Evolutionary conservation across 306 rosid species (phyloP), one percentile per base, ranked within the genome.

Genomic region (Citrullus amarus): DNA sequence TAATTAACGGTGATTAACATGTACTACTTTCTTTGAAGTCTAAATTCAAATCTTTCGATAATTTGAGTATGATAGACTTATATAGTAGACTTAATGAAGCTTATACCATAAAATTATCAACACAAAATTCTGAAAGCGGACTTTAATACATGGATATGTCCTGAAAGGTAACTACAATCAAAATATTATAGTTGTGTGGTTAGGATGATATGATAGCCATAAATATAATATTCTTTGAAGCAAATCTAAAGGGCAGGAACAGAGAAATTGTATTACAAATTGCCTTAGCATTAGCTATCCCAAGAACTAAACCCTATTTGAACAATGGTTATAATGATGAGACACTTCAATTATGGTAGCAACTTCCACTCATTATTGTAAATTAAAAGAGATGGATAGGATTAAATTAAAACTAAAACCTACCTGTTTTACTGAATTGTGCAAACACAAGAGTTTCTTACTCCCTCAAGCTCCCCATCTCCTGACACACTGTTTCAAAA

Each of bases 401-500:
- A 25, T 25, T 25, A 25, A 25, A 25, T 25, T 25, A 25, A 25
- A 55, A 8, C 9, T 4, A 57, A 3, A 68, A n/a, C 71, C 16
- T 74, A 80, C 79, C 60, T 48, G 60, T 46, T 34, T 85, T 76
- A 85, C 32, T 85, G 87, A 79, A 85, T 76, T 39, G 71, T 82
- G 83, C 87, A 85, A 38, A 85, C 77, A 77, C 87, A 85, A 79
- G 83, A 81, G 62, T 85, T 85, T 66, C 85, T 75, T 61, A 85
- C 85, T 79, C 77, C 83, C 51, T 82, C 85, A 38, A 85, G 83
- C 56, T 85, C 83, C 48, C 77, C 85, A 75, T 85, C 85, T 81
- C 80, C 87, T 56, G 81, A 82, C 6, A 76, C 81, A 81, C 87
- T 85, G 68, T 18, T 41, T 1, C 44, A 70, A 14, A 44, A 51